Conservation (phyloP, 805 yeast genomes). For the Candida ficus region DNA sequence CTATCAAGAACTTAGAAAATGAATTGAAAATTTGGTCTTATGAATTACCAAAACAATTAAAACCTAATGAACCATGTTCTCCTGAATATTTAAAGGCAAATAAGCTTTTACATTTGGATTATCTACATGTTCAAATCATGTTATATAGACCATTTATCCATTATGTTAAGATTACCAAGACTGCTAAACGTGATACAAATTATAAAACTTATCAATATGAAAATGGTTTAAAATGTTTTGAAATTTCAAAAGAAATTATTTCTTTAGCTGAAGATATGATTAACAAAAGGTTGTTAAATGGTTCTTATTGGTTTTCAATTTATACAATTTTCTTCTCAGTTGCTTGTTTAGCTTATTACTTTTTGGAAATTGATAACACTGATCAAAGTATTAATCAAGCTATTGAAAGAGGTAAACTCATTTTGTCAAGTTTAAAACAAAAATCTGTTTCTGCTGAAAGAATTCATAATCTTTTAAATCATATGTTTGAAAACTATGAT, state of each 20-base stretch:
- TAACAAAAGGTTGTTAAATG: slow-evolving; percentile 63
- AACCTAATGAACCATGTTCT: slow-evolving; percentile 43
- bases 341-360: slow-evolving; percentile 78
- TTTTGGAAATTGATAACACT: slow-evolving; percentile 39
- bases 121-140: slow-evolving; percentile 76
- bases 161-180: slow-evolving; percentile 33
- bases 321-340: slow-evolving; percentile 91
- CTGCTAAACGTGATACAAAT: slow-evolving; percentile 38
- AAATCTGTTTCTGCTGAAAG: slow-evolving; percentile 73
- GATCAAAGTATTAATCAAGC: slow-evolving; percentile 54
- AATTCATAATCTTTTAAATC: slow-evolving; percentile 72
- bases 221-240: slow-evolving; percentile 79
- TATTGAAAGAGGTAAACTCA: slow-evolving; percentile 75
- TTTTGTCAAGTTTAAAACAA: slow-evolving; percentile 63
- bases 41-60: slow-evolving; percentile 64
- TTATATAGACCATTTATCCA: slow-evolving; percentile 89
- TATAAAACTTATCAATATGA: slow-evolving; percentile 45
- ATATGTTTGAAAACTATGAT: slow-evolving; percentile 72
- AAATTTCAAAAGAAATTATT: slow-evolving; percentile 77
- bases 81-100: slow-evolving; percentile 63
- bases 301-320: slow-evolving; percentile 92
- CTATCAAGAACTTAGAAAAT: slow-evolving; percentile 64
- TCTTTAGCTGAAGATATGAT: slow-evolving; percentile 78
- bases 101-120: slow-evolving; percentile 65
- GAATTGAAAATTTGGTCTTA: slow-evolving; percentile 73